These are phyloP conservation scores for Microthyrium microscopicum DNA, from an alignment of 2,329 filamentous ascomycete genomes.

Conservation along the genomic window DNA sequence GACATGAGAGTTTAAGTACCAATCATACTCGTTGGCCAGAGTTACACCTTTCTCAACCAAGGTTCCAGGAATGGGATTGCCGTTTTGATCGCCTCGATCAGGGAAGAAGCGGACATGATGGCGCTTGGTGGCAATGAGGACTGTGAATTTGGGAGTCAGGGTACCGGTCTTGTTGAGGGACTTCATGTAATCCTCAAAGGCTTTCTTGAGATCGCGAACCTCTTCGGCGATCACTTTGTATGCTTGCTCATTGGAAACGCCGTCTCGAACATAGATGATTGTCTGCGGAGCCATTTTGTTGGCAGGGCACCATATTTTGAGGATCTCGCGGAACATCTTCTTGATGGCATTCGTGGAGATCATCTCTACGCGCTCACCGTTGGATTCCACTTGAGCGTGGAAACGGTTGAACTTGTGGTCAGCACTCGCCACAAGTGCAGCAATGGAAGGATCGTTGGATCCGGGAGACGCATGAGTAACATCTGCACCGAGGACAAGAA, in stretches of 20 bases:
- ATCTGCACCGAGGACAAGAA: constrained; percentile 80
- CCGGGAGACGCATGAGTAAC: constrained; percentile 72
- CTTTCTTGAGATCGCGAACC: constrained; percentile 49
- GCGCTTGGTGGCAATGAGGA: constrained; percentile 80
- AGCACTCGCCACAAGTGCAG: constrained; percentile 69
- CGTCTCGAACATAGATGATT: constrained; percentile 86
- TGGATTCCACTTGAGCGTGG: constrained; percentile 63
- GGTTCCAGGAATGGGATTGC: constrained; percentile 72
- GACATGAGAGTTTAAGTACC: constrained; percentile 53
- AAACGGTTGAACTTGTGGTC: constrained; percentile 59
- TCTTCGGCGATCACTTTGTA: constrained; percentile 64
- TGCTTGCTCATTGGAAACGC: constrained; percentile 79
- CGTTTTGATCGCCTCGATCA: constrained; percentile 48
- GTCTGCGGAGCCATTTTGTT: constrained; percentile 34
- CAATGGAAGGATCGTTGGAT: constrained; percentile 49
- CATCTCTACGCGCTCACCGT: constrained; percentile 69
- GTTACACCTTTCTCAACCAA: constrained; percentile 82
- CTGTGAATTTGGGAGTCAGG: constrained; percentile 53
- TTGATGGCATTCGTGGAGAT: constrained; percentile 51
- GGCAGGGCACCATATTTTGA: constrained; percentile 56
- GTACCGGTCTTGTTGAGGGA: constrained; percentile 15
- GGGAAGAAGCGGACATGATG: constrained; percentile 94
- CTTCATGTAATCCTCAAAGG: constrained; percentile 24
- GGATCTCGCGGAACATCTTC: constrained; percentile 46
- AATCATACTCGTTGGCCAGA: constrained; percentile 80